Evolutionary conservation across 352 stramenopile species (phyloP).

Genomic region (Pythium guiyangense): DNA sequence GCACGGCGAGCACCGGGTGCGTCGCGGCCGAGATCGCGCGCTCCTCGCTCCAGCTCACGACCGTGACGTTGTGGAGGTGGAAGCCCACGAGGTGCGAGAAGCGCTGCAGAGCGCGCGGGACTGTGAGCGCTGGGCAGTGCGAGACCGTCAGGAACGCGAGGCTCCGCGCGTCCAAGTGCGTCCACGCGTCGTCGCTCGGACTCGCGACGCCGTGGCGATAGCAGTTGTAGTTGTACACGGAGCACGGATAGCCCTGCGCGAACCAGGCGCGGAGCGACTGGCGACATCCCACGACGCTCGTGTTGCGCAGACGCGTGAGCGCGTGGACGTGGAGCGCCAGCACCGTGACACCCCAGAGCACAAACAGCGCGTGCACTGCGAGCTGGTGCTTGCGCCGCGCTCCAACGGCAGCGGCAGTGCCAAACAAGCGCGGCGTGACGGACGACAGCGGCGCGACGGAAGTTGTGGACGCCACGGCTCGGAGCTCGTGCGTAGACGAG

Average conservation of each 20-base stretch:
- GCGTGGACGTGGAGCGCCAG: conserved; percentile 14
- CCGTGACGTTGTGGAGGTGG: conserved; percentile 8
- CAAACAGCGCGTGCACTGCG: conserved; percentile 18
- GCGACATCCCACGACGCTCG: background rate
- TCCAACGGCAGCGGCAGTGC: too few species aligned
- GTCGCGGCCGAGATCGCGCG: background rate
- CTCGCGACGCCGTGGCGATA: background rate
- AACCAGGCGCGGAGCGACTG: conserved; percentile 10
- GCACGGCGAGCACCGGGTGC: conserved; percentile 7
- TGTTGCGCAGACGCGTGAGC: background rate
- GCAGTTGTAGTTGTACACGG: conserved; percentile 18
- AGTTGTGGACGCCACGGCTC: too few species aligned
- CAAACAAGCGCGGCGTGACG: too few species aligned
- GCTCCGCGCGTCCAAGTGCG: background rate
- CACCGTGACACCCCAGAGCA: conserved; percentile 16
- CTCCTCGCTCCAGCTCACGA: conserved; percentile 5
- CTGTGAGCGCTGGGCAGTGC: conserved; percentile 8
- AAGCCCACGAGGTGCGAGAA: conserved; percentile 6
- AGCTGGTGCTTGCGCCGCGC: background rate
- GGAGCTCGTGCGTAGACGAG: too few species aligned
- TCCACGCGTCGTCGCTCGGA: conserved; percentile 2
- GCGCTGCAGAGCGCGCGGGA: background rate
- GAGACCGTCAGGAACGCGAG: conserved; percentile 8
- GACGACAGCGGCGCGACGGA: too few species aligned
- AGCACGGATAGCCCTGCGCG: conserved; percentile 15